Conservation (phyloP, 768 basidiomycete species). For the Thelephora ganbajun region DNA sequence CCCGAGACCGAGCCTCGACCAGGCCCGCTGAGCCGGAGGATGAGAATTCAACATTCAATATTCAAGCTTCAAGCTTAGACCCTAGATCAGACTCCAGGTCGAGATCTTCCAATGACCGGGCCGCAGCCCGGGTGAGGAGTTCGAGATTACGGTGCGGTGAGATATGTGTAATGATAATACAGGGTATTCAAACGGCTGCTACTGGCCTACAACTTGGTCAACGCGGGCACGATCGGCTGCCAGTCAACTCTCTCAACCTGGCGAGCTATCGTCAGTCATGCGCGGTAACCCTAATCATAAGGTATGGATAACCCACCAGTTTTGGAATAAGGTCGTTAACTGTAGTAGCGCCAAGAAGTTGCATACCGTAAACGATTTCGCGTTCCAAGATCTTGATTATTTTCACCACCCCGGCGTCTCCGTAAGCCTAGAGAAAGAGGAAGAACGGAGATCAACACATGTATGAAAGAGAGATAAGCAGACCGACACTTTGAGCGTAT, state of each 20-base stretch:
- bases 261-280: neutral
- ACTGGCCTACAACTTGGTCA: too few relatives aligned
- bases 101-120: too few relatives aligned
- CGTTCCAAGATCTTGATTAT: constrained; percentile 53
- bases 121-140: too few relatives aligned
- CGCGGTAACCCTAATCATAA: neutral
- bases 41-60: too few relatives aligned
- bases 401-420: constrained; percentile 54
- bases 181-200: too few relatives aligned
- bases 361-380: constrained; percentile 70
- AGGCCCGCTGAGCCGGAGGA: too few relatives aligned
- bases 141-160: too few relatives aligned
- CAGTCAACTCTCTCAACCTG: constrained; percentile 43
- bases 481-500: constrained; percentile 67
- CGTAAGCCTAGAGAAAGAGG: constrained; percentile 44
- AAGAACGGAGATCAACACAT: neutral
- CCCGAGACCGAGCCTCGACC: too few relatives aligned
- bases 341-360: constrained; percentile 53
- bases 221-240: constrained; percentile 26
- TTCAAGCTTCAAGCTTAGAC: too few relatives aligned
- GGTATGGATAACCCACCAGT: constrained; percentile 35
- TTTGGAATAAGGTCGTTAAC: constrained; percentile 58
- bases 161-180: too few relatives aligned
- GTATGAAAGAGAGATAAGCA: neutral
- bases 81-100: too few relatives aligned